phyloP scores from a whole-genome alignment of 1,284 basidiomycete genomes.

The Malassezia arunalokei region DNA sequence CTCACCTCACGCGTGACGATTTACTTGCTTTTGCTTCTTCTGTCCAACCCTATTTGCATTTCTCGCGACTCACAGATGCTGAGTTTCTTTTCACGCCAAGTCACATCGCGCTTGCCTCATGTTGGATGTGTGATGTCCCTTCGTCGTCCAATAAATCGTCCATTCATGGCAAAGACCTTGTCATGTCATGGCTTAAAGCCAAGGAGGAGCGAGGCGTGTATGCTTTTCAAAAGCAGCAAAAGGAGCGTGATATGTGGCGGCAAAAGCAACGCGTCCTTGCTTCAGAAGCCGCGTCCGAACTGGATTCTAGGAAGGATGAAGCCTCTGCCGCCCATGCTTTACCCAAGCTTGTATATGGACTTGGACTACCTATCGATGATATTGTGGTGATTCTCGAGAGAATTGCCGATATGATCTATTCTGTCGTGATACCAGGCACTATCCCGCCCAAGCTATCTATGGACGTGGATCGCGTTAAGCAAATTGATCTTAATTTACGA shows the following conservation, averaged over 20 bases:
- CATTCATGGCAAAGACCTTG: conserved; percentile 49
- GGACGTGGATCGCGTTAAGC: conserved; percentile 25
- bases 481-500: conserved; percentile 20
- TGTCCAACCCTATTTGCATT: conserved; percentile 21
- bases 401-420: conserved; percentile 15
- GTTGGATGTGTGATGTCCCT: conserved; percentile 28
- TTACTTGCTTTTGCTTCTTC: conserved; percentile 18
- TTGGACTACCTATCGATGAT: conserved; percentile 47
- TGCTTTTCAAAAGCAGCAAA: not conserved
- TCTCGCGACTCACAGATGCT: conserved; percentile 72
- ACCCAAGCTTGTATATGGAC: not conserved
- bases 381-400: conserved; percentile 57
- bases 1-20: conserved; percentile 15
- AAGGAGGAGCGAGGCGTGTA: conserved; percentile 12
- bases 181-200: conserved; percentile 54
- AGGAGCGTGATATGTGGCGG: not conserved
- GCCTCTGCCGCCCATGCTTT: not conserved
- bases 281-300: not conserved
- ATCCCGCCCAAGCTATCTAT: conserved; percentile 11
- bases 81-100: conserved; percentile 84
- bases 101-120: conserved; percentile 74
- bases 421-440: not conserved
- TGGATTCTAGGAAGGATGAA: not conserved
- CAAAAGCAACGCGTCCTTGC: conserved; percentile 8
- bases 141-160: not conserved